Percentiles rank a stretch among this genome's conserved stretches.
These are phyloP conservation scores for Pestalotiopsis sp. DNA, from an alignment of 2,329 filamentous ascomycete species.

Conservation along the genomic window DNA sequence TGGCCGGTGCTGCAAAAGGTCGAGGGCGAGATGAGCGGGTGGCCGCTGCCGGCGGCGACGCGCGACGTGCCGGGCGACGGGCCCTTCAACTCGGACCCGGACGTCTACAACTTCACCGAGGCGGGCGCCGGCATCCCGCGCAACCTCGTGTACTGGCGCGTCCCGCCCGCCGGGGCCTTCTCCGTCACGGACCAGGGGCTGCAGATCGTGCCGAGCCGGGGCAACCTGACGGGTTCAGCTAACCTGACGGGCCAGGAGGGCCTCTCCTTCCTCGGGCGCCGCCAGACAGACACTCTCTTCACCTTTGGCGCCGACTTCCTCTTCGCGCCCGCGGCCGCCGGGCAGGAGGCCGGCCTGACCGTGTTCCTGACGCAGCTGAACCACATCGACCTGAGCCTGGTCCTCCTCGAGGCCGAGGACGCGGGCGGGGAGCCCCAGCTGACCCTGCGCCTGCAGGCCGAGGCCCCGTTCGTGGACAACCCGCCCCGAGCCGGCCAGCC, in stretches of 20 bases:
- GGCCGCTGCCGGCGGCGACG: conserved; percentile 36
- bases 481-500: conserved; percentile 17
- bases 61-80: conserved; percentile 33
- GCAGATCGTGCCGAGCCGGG: conserved; percentile 22
- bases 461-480: conserved; percentile 17
- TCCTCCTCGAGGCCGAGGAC: conserved; percentile 12
- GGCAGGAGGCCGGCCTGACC: conserved; percentile 29
- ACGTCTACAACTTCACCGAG: conserved; percentile 11
- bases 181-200: conserved; percentile 20
- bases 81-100: conserved; percentile 15
- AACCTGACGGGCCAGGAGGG: conserved; percentile 20
- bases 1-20: conserved; percentile 49
- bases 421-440: conserved; percentile 16
- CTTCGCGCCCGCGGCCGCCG: conserved; percentile 20
- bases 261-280: conserved; percentile 27
- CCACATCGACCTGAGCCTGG: conserved; percentile 28
- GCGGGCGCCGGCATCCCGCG: conserved; percentile 20
- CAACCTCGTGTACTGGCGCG: conserved; percentile 30
- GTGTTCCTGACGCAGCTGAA: conserved; percentile 30
- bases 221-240: conserved; percentile 20
- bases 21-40: conserved; percentile 42
- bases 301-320: conserved; percentile 27
- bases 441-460: conserved; percentile 28
- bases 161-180: conserved; percentile 22
- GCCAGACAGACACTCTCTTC: conserved; percentile 30